phyloP scores from a whole-genome alignment of 2,329 filamentous ascomycete species.

The Colletotrichum acutatum region DNA sequence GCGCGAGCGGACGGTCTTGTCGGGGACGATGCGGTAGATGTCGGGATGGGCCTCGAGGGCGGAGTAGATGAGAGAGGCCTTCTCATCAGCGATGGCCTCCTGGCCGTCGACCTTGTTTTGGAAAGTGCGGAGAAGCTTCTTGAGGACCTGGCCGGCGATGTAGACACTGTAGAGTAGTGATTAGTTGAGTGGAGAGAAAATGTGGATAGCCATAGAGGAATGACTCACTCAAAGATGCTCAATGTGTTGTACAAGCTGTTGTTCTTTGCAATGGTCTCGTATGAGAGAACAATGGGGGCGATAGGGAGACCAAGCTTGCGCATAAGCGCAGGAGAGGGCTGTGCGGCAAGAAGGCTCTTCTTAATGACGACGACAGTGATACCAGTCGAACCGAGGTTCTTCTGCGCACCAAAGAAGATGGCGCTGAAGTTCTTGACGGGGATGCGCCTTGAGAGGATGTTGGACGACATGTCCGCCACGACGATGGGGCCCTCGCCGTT shows the following conservation, averaged over 20 bases:
- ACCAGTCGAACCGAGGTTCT: slow-evolving; percentile 90
- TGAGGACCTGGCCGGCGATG: slow-evolving; percentile 89
- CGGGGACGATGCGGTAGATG: slow-evolving; percentile 81
- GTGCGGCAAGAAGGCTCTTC: slow-evolving; percentile 81
- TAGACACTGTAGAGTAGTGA: slow-evolving; percentile 70
- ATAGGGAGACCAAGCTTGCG: slow-evolving; percentile 81
- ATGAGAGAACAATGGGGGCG: slow-evolving; percentile 83
- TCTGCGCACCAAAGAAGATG: slow-evolving; percentile 94
- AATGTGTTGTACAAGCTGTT: slow-evolving; percentile 97
- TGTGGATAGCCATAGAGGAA: neutral
- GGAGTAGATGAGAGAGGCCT: slow-evolving; percentile 81
- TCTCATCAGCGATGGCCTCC: slow-evolving; percentile 76
- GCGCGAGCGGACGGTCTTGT: slow-evolving; percentile 79
- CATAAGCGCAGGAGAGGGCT: slow-evolving; percentile 76
- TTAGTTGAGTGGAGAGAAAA: neutral
- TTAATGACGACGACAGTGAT: slow-evolving; percentile 88
- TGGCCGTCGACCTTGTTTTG: slow-evolving; percentile 80
- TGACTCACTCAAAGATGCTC: slow-evolving; percentile 84
- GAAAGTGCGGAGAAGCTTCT: slow-evolving; percentile 74
- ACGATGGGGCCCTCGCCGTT: slow-evolving; percentile 78
- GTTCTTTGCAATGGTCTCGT: slow-evolving; percentile 88
- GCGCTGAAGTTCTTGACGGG: slow-evolving; percentile 82
- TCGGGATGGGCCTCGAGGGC: slow-evolving; percentile 79
- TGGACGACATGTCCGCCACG: slow-evolving; percentile 93
- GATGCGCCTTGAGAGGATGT: slow-evolving; percentile 85